Conservation (phyloP, 768 basidiomycete species). For the Suillus clintonianus region DNA sequence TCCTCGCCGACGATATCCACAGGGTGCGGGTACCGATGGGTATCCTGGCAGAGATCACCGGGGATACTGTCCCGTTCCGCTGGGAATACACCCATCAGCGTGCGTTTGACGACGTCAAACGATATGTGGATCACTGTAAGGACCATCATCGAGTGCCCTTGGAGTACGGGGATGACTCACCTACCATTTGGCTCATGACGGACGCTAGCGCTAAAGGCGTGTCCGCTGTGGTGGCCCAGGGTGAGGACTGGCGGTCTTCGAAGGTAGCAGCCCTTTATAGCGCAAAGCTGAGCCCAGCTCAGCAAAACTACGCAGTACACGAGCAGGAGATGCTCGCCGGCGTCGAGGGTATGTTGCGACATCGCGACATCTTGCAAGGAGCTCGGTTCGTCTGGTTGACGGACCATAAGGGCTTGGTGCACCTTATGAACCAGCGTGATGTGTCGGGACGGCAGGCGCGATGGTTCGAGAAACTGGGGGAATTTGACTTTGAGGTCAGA, state of each 20-base stretch:
- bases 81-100: background rate
- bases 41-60: background rate
- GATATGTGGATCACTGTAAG: fast-evolving
- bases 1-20: no score
- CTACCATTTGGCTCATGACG: background rate
- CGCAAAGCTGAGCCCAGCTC: slow-evolving; percentile 33
- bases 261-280: background rate
- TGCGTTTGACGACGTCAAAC: background rate
- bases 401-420: slow-evolving; percentile 26
- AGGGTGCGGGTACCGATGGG: fast-evolving
- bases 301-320: slow-evolving; percentile 43
- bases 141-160: background rate
- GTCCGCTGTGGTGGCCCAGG: background rate
- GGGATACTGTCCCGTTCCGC: background rate
- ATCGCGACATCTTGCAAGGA: slow-evolving; percentile 33
- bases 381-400: slow-evolving; percentile 29
- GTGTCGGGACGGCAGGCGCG: slow-evolving; percentile 35
- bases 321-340: slow-evolving; percentile 41
- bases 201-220: background rate
- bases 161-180: fast-evolving
- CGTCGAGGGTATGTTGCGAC: slow-evolving; percentile 34
- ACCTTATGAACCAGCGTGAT: slow-evolving; percentile 33
- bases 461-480: slow-evolving; percentile 34
- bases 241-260: background rate
- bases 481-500: slow-evolving; percentile 18